These are phyloP conservation scores for Hericium erinaceus DNA, from an alignment of 768 basidiomycete genomes.

Conservation along the genomic window DNA sequence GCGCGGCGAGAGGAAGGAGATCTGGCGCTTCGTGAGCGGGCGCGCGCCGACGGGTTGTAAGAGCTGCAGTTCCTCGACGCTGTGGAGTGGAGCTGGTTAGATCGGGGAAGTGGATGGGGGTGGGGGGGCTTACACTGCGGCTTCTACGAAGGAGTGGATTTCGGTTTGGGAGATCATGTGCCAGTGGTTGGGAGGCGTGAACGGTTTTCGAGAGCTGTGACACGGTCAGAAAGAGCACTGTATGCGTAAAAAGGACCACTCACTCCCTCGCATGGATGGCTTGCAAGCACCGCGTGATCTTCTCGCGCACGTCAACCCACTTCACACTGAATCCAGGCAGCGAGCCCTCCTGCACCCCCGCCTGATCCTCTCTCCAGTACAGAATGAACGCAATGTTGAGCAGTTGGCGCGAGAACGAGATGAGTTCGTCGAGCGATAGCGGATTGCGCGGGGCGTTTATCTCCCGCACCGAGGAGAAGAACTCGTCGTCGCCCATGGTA, in stretches of 20 bases:
- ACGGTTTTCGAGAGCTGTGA: slow-evolving; percentile 69
- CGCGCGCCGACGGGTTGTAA: slow-evolving; percentile 20
- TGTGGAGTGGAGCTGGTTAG: slow-evolving; percentile 16
- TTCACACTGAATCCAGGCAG: slow-evolving; percentile 33
- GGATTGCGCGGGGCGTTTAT: slow-evolving; percentile 49
- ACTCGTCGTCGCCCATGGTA: slow-evolving; percentile 96
- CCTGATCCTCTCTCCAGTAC: slow-evolving; percentile 52
- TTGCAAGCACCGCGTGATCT: slow-evolving; percentile 68
- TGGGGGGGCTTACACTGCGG: slow-evolving; percentile 55
- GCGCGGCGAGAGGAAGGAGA: slow-evolving; percentile 71
- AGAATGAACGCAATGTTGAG: slow-evolving; percentile 79
- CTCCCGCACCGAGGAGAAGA: slow-evolving; percentile 44
- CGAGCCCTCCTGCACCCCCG: slow-evolving; percentile 29
- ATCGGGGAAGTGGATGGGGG: not conserved
- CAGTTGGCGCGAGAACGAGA: slow-evolving; percentile 64
- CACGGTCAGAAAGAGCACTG: not conserved
- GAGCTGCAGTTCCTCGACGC: slow-evolving; percentile 57
- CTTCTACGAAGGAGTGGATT: slow-evolving; percentile 69
- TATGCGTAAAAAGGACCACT: slow-evolving; percentile 19
- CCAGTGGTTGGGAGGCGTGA: slow-evolving; percentile 83
- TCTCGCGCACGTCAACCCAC: slow-evolving; percentile 67
- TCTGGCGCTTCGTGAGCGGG: slow-evolving; percentile 52
- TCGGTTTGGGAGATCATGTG: slow-evolving; percentile 55
- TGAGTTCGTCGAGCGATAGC: slow-evolving; percentile 73
- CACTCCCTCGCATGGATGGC: slow-evolving; percentile 87